These are phyloP conservation scores for Lactarius quietus DNA, from an alignment of 768 basidiomycete genomes.

Conservation along the genomic window DNA sequence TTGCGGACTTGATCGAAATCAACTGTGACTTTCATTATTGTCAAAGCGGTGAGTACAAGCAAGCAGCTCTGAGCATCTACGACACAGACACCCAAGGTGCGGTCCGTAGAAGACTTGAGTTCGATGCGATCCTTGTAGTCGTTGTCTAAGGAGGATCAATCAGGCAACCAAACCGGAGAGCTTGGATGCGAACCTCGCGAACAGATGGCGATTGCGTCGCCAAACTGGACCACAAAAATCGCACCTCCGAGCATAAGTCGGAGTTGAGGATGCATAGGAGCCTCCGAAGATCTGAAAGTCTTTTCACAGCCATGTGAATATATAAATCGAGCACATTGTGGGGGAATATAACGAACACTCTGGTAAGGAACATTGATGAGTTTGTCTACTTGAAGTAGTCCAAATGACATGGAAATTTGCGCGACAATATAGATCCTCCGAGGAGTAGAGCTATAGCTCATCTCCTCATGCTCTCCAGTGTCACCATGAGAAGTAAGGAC, in stretches of 20 bases:
- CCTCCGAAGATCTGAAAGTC: constrained; percentile 58
- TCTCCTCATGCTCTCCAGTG: constrained; percentile 43
- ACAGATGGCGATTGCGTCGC: constrained; percentile 71
- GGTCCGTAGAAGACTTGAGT: constrained; percentile 61
- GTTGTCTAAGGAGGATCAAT: constrained; percentile 45
- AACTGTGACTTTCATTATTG: constrained; percentile 63
- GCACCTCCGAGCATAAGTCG: constrained; percentile 57
- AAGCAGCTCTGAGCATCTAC: constrained; percentile 46
- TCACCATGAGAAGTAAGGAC: constrained; percentile 68
- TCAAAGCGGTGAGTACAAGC: constrained; percentile 61
- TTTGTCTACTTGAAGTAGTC: constrained; percentile 44
- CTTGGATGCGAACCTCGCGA: constrained; percentile 47
- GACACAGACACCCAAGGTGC: constrained; percentile 69
- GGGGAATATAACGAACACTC: constrained; percentile 47
- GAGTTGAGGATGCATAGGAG: constrained; percentile 69
- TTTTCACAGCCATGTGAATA: constrained; percentile 29
- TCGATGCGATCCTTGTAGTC: constrained; percentile 70
- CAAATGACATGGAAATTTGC: constrained; percentile 43
- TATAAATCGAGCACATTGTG: not conserved
- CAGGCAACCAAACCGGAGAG: not conserved
- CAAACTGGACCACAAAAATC: constrained; percentile 63
- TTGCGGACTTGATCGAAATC: constrained; percentile 56
- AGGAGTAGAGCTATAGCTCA: constrained; percentile 42
- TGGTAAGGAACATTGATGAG: constrained; percentile 70
- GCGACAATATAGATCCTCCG: constrained; percentile 64